Base-by-base conservation (phyloP, 768 basidiomycete genomes). In the Coprinopsis cinerea region DNA sequence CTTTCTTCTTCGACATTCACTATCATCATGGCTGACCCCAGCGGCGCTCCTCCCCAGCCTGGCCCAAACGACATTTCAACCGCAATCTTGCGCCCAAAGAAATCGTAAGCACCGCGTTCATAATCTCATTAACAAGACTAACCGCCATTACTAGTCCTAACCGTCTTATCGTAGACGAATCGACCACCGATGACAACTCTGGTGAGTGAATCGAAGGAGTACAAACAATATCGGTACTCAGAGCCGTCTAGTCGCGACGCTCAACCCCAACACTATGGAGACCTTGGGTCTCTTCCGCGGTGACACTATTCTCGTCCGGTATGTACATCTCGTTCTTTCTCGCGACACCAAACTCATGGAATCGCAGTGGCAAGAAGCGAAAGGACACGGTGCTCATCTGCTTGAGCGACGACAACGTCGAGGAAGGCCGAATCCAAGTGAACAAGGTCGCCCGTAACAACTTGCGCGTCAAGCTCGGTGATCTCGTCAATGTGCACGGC, bases 381-480 rank as follows among this genome's bases (percentile, higher is more conserved):
- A 85, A 88, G 60, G 94, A 98, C 60, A 97, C 95, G 6, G 96
- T 99, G 36, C 84, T 99, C 54, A 98, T 98, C 65, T 96, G 93
- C 62, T 69, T 99, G 62, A 88, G 87, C 62, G 89, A 88, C 34
- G 96, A 98, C 61, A 92, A 95, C 54, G 91, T 98, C 53, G 96
- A 97, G 59, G 96, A 98, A 69, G 95, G 96, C 51, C 90, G 91
- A 65, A 94, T 99, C 55, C 94, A 96, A 61, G 74, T 99, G 71
- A 99, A 99, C 84, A 98, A 98, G 70, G 96, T 99, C 28, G 96
- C 96, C n/a, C 91, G 96, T 51, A 95, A 97, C 74, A 98, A 99
- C 71, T 71, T 98, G 41, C 90, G 95, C 48, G 92, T 98, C 59
- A 98, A 97, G 74, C 84, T 98, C 36, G 95, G 90, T 36, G 96